Base-by-base conservation (phyloP, 2,329 filamentous ascomycete species). In the Talaromyces sp. region DNA sequence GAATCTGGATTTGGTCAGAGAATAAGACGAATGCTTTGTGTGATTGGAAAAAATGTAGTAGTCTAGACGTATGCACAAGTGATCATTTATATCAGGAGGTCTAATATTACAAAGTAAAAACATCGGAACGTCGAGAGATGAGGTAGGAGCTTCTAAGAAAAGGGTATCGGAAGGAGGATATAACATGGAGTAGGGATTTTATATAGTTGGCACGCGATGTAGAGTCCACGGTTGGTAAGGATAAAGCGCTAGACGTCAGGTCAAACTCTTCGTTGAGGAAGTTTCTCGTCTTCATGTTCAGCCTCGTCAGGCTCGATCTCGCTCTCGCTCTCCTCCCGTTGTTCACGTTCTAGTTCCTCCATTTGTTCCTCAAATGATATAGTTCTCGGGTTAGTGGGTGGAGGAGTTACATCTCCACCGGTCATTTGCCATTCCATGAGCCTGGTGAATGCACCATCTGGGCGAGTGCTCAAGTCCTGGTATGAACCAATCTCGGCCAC, bases 391-490 rank as follows among this genome's bases (percentile, higher is more conserved):
- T 67, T 58, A 67, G 64, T 61, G 47, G 68, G 52, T 27, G 72
- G 66, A 62, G 75, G 64, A 31, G 69, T 31, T 11, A 67, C 67
- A 39, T 96, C 92, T 9, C 90, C 90, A 13, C 93, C 94, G 71
- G 86, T 95, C 87, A 98, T 91, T 80, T 99, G 95, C 93, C 93
- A 98, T 78, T 98, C 94, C 95, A 99, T 99, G 62, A 99, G 83
- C 79, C 90, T 95, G 71, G 89, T 94, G 74, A 99, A 99, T 1
- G 93, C 92, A 61, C 94, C 96, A 10, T 90, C 82, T 16, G 86
- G 85, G 66, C 92, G 87, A 5, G 85, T 82, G 61, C 89, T 90
- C 24, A 99, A 85, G 68, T 92, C 86, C 27, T 84, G 80, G 76
- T 96, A 99, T 65, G 89, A 90, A 64, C 95, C 95, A 68, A 91